phyloP scores from a whole-genome alignment of 306 rosid species.

The Sicyos edulis region DNA sequence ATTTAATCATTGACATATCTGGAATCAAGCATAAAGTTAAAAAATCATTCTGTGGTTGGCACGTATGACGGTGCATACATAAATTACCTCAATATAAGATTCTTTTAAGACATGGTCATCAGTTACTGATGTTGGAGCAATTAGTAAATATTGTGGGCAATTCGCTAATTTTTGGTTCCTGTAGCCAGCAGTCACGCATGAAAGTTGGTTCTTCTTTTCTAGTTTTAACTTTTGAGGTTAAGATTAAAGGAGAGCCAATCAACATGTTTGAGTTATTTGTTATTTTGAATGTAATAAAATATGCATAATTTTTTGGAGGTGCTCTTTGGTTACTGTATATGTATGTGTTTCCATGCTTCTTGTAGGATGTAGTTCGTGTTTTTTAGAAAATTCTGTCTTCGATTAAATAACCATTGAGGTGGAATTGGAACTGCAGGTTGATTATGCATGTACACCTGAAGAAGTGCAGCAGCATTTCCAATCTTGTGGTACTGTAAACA shows the following conservation, averaged over 20 bases:
- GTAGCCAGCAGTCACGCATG: background rate
- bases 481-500: slow-evolving; percentile 87
- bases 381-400: slow-evolving; percentile 13
- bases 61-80: background rate
- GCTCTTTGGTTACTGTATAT: background rate
- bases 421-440: slow-evolving; percentile 57
- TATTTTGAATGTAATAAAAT: background rate
- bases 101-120: background rate
- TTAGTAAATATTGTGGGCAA: background rate
- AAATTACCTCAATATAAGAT: background rate
- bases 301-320: background rate
- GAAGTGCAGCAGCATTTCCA: slow-evolving; percentile 98
- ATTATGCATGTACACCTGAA: slow-evolving; percentile 96
- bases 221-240: slow-evolving; percentile 11
- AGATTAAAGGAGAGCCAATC: background rate
- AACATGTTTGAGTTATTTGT: slow-evolving; percentile 1
- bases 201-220: background rate
- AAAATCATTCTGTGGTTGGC: slow-evolving; percentile 4
- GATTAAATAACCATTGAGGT: slow-evolving; percentile 25
- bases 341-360: background rate
- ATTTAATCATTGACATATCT: background rate
- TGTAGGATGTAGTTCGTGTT: background rate
- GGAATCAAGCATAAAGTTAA: background rate
- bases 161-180: background rate
- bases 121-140: background rate